phyloP scores from a whole-genome alignment of 345 rosid genomes.

The Arabis alpina region DNA sequence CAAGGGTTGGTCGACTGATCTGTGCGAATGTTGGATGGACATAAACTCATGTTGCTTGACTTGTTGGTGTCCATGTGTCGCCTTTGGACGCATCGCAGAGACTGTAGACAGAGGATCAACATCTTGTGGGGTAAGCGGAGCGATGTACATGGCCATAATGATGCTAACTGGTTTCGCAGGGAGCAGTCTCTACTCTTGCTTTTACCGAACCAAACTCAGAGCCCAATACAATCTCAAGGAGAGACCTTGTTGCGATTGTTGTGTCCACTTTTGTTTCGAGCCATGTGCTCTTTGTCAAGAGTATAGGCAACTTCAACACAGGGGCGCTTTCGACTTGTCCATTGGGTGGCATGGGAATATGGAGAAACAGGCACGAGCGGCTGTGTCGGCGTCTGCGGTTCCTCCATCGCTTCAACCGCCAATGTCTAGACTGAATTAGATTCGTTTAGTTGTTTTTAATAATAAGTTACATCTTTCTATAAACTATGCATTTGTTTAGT shows the following conservation, averaged over 20 bases:
- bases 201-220: conserved; percentile 44
- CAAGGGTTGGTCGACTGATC: conserved; percentile 54
- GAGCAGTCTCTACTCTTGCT: conserved; percentile 45
- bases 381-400: conserved; percentile 13
- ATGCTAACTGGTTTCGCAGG: conserved; percentile 38
- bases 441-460: not conserved
- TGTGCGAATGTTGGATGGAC: conserved; percentile 53
- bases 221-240: conserved; percentile 42
- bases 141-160: conserved; percentile 36
- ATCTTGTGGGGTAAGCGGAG: conserved; percentile 44
- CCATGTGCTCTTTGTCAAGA: conserved; percentile 49
- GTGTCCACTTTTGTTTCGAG: conserved; percentile 44
- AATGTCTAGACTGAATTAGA: conserved; percentile 47
- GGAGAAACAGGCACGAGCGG: conserved; percentile 52
- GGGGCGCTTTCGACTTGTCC: conserved; percentile 36
- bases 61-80: conserved; percentile 61
- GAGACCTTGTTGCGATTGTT: conserved; percentile 46
- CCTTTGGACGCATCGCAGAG: conserved; percentile 70
- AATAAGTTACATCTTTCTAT: not conserved
- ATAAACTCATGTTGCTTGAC: conserved; percentile 48
- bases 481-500: conserved; percentile 1
- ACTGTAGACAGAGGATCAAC: conserved; percentile 58
- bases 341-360: conserved; percentile 78
- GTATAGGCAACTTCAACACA: conserved; percentile 45
- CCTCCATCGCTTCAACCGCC: conserved; percentile 51